Base-by-base conservation (phyloP, 2,329 filamentous ascomycete genomes). In the Trichoderma breve region DNA sequence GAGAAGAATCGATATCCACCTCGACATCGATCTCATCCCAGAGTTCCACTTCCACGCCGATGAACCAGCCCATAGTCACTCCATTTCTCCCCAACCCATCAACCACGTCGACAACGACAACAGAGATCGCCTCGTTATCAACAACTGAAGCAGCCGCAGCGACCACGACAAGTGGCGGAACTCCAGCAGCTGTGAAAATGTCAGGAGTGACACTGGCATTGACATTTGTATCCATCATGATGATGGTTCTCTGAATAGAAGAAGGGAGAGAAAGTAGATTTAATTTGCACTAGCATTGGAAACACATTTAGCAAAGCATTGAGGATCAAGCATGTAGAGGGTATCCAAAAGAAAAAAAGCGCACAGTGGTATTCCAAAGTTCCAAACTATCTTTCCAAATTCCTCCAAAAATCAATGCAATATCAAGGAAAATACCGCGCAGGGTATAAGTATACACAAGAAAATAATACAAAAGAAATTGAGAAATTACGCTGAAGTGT, bases 281-380 rank as follows among this genome's bases (percentile, higher is more conserved):
- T 11, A 53, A 36, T 14, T 15, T 36, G 18, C 34, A 28, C 15
- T 24, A 55, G 18, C 30, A 26, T 24, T 18, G 4, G 21, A 24
- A 66, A 18, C 30, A 55, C 7, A 28, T 14, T 11, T 12, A 15
- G 7, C 24, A 39, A 21, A n/a, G 1, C 47, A 66, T 36, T 12
- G 4, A n/a, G 21, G n/a, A 43, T n/a, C 57, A 26, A n/a, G 18
- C 15, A 60, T 69, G 39, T 51, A 51, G 34, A n/a, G 39, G 57
- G 39, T 61, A 61, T 26, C 55, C 18, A 61, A 60, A 67, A 43
- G 39, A 30, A 34, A 47, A 67, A 53, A 24, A 57, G 57, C 28
- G 66, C 67, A 28, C 53, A 70, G 28, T 70, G 67, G 67, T 70
- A 70, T 70, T 70, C 66, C 66, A 61, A 69, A 28, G 32, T 36